phyloP scores from a whole-genome alignment of 305 asterid genomes.

The Fraxinus sp. region DNA sequence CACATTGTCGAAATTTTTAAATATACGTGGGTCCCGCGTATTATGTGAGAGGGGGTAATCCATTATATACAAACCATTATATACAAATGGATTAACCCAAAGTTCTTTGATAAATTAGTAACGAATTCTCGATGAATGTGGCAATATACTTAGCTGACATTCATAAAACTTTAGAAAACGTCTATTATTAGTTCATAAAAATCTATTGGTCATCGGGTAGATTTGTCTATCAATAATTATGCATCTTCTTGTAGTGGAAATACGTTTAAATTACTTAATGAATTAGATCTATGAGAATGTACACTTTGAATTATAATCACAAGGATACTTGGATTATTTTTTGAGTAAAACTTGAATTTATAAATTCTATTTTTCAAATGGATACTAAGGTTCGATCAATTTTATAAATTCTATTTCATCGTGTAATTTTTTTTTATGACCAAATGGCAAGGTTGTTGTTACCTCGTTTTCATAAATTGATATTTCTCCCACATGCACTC shows the following conservation, averaged over 20 bases:
- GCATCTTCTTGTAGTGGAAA: background rate
- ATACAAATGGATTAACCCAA: background rate
- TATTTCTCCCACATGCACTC: conserved; percentile 6
- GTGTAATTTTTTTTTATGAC: background rate
- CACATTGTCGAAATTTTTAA: no score
- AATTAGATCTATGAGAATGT: no score
- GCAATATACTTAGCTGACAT: background rate
- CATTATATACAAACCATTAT: no score
- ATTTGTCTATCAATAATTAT: background rate
- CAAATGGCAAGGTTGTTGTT: conserved; percentile 17
- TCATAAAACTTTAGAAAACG: background rate
- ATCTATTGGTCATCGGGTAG: background rate
- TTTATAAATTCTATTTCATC: no score
- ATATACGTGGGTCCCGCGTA: no score
- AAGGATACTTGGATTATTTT: background rate
- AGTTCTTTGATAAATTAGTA: background rate
- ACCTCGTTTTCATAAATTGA: conserved; percentile 20
- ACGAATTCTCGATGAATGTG: background rate
- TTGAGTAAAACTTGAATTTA: background rate
- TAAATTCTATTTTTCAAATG: background rate
- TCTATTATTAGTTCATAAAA: no score
- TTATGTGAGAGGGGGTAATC: no score
- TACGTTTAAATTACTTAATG: background rate
- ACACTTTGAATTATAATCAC: no score
- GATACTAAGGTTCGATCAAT: background rate